phyloP scores from a whole-genome alignment of 164 flowering plant genomes.

The Aristolochia contorta region DNA sequence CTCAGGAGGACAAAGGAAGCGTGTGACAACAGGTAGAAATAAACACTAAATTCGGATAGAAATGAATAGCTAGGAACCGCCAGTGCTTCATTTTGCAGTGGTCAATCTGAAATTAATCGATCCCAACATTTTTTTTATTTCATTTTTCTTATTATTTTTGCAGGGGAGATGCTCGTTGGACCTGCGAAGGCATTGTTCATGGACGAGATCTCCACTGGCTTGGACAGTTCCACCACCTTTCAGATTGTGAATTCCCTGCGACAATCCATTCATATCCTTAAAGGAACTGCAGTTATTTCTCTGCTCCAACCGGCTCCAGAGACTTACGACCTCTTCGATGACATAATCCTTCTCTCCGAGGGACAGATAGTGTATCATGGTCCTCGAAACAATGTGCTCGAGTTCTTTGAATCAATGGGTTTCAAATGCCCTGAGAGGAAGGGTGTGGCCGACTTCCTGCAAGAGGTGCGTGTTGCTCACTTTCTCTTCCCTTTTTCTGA shows the following conservation, averaged over 20 bases:
- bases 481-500: no score
- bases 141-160: not conserved
- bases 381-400: conserved; percentile 40
- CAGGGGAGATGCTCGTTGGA: conserved; percentile 18
- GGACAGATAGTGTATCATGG: conserved; percentile 53
- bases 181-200: conserved; percentile 46
- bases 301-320: conserved; percentile 61
- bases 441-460: conserved; percentile 49
- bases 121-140: no score
- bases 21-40: conserved; percentile 29
- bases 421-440: conserved; percentile 54
- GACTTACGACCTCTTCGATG: conserved; percentile 47
- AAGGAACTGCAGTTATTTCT: conserved; percentile 33
- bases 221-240: conserved; percentile 47
- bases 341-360: conserved; percentile 46
- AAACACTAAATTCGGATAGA: not conserved
- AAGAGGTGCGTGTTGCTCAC: conserved; percentile 48
- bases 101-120: not conserved
- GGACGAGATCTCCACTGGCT: conserved; percentile 58
- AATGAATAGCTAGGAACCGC: no score
- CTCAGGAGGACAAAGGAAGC: conserved; percentile 41
- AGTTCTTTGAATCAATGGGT: conserved; percentile 45
- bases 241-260: conserved; percentile 43
- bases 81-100: not conserved
- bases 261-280: conserved; percentile 35